Evolutionary conservation across 2,329 filamentous ascomycete genomes (phyloP).

Genomic region (Penicillium sp.): DNA sequence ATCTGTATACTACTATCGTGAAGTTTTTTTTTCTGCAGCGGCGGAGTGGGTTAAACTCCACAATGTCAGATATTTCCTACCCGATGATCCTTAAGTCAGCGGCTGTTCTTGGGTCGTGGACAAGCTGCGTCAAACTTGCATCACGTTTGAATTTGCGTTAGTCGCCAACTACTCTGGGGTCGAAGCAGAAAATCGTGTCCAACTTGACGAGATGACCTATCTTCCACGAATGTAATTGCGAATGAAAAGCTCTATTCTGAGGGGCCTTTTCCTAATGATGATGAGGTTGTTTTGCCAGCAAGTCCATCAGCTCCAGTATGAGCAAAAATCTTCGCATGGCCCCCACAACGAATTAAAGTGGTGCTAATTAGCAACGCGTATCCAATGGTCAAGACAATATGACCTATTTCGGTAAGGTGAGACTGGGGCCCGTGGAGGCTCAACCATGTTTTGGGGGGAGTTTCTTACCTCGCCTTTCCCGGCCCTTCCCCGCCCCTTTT

Average conservation of each 20-base stretch:
- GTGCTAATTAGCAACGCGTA: constrained; percentile 26
- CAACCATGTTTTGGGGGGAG: constrained; percentile 30
- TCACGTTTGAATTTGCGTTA: neutral
- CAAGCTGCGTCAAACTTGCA: constrained; percentile 23
- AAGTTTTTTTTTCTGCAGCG: constrained; percentile 21
- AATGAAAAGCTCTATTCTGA: neutral
- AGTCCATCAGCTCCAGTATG: neutral
- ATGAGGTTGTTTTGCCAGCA: neutral
- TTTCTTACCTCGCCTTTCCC: constrained; percentile 15
- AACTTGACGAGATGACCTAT: no score
- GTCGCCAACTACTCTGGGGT: neutral
- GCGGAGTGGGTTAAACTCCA: constrained; percentile 22
- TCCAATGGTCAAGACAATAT: constrained; percentile 26
- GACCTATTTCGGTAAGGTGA: constrained; percentile 26
- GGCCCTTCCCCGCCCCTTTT: constrained; percentile 24
- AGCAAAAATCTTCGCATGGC: constrained; percentile 17
- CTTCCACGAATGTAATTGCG: no score
- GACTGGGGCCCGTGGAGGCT: constrained; percentile 31
- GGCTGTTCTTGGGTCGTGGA: constrained; percentile 24
- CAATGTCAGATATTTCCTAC: constrained; percentile 18
- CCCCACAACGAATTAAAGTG: constrained; percentile 23
- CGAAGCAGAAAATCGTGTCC: neutral
- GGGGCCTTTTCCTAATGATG: neutral
- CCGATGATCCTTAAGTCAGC: constrained; percentile 23
- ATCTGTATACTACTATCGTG: constrained; percentile 10